Evolutionary conservation across 371 early-diverging fungal genomes (phyloP), one percentile per base, ranked within the genome.

Genomic region (Mortierella sp.): DNA sequence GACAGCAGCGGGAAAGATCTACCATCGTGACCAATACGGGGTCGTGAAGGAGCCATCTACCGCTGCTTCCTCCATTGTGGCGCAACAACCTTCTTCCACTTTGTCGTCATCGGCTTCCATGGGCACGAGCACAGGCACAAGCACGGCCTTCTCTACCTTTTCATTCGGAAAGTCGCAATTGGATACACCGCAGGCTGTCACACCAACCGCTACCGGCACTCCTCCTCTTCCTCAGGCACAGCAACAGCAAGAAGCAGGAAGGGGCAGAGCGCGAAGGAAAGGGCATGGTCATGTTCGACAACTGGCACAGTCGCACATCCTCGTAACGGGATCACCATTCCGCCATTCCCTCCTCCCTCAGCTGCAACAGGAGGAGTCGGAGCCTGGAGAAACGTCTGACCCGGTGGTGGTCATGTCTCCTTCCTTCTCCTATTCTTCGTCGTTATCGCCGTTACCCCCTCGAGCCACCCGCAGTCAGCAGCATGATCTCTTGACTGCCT

Each of bases 201-300:
- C 4, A n/a, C 32, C 60, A 4, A 5, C 51, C 51, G 5, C 16
- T 51, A 21, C 51, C 21, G 5, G 48, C 14, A 46, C 48, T 46
- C 3, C 14, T n/a, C 24, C 27, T 58, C 8, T 4, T 58, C 60
- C 60, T 32, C 60, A 58, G 29, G 32, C 11, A 14, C 56, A 56
- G 56, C 55, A 55, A n/a, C n/a, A 1, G 55, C 60, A 27, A 58
- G 27, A 58, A n/a, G 60, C n/a, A 27, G 60, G 32, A 58, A 29
- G 60, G 32, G 60, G 60, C 29, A 58, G 60, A 29, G 60, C 4
- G 29, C n/a, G 60, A 27, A n/a, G 60, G 14, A n/a, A 29, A 58
- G 60, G 60, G 32, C 60, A 58, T n/a, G 60, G 60, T 58, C 60
- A 58, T 58, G 29, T 58, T 58, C 60, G 60, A 29, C 60, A 58